These are phyloP conservation scores for Pseudomassariella vexata DNA, from an alignment of 2,329 filamentous ascomycete species.

Conservation along the genomic window DNA sequence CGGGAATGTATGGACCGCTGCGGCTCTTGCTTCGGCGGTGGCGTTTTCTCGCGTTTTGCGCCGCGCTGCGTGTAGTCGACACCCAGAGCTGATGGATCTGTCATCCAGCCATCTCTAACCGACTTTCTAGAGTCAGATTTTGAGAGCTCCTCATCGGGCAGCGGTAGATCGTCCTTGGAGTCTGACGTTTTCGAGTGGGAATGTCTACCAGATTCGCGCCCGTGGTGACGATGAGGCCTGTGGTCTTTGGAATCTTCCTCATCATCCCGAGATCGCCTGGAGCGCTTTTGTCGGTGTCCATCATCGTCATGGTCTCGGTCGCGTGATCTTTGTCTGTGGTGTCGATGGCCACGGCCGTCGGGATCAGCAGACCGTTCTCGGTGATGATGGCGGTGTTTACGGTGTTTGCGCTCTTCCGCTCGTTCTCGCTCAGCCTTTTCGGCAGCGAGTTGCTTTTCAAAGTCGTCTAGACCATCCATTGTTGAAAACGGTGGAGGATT, in stretches of 20 bases:
- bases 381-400: slow-evolving; percentile 37
- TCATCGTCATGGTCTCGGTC: slow-evolving; percentile 43
- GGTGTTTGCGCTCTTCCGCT: slow-evolving; percentile 38
- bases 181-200: slow-evolving; percentile 37
- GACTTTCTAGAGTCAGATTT: slow-evolving; percentile 28
- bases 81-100: slow-evolving; percentile 72
- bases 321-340: slow-evolving; percentile 27
- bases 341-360: slow-evolving; percentile 27
- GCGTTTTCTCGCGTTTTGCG: slow-evolving; percentile 47
- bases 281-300: slow-evolving; percentile 59
- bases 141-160: slow-evolving; percentile 44
- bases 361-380: slow-evolving; percentile 40
- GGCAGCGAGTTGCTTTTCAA: slow-evolving; percentile 69
- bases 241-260: slow-evolving; percentile 39
- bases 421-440: slow-evolving; percentile 51
- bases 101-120: slow-evolving; percentile 90
- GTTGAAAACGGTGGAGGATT: no score
- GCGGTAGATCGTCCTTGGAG: slow-evolving; percentile 43
- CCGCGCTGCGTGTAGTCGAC: slow-evolving; percentile 74
- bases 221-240: slow-evolving; percentile 20
- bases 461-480: slow-evolving; percentile 60
- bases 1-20: slow-evolving; percentile 70
- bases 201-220: slow-evolving; percentile 17
- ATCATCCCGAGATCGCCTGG: slow-evolving; percentile 49
- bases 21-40: slow-evolving; percentile 50